phyloP scores from a whole-genome alignment of 2,329 filamentous ascomycete genomes.

The Trematosphaeria pertusa region DNA sequence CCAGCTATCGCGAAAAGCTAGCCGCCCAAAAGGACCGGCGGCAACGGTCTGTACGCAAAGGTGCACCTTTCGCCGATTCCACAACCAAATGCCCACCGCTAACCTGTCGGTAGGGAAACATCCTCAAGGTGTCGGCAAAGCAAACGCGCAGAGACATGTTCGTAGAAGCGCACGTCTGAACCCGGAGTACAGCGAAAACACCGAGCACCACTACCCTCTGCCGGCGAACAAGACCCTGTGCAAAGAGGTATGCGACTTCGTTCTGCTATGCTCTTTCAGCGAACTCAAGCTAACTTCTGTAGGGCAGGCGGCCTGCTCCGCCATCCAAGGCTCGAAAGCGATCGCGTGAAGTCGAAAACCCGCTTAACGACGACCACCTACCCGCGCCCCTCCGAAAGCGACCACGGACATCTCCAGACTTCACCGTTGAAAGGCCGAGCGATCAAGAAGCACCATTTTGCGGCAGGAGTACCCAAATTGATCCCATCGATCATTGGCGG shows the following conservation, averaged over 20 bases:
- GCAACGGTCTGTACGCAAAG: constrained; percentile 10
- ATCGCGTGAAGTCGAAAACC: constrained; percentile 9
- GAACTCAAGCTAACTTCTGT: constrained; percentile 7
- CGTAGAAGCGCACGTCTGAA: constrained; percentile 14
- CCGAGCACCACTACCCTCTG: constrained; percentile 8
- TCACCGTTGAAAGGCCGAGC: constrained; percentile 1
- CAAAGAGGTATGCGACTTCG: constrained; percentile 4
- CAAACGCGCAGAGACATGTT: constrained; percentile 8
- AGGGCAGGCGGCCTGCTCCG: constrained; percentile 1
- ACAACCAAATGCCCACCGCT: constrained; percentile 6
- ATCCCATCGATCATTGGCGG: constrained; percentile 20
- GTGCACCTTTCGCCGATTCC: constrained; percentile 8
- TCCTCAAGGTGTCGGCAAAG: constrained; percentile 10
- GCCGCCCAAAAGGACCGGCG: constrained; percentile 8
- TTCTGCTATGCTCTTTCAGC: not conserved
- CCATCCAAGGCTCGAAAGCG: constrained; percentile 5
- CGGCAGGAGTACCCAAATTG: not conserved
- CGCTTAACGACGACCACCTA: not conserved
- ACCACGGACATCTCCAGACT: constrained; percentile 7
- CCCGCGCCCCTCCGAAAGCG: constrained; percentile 3
- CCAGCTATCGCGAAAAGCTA: constrained; percentile 7
- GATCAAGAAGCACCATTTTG: not conserved
- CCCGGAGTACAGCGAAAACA: constrained; percentile 3
- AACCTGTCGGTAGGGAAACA: constrained; percentile 11
- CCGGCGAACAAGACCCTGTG: constrained; percentile 8